Percentiles rank a stretch among this genome's conserved stretches.
These are phyloP conservation scores for Saccharomycopsis microspora DNA, from an alignment of 805 yeast species.

Conservation along the genomic window DNA sequence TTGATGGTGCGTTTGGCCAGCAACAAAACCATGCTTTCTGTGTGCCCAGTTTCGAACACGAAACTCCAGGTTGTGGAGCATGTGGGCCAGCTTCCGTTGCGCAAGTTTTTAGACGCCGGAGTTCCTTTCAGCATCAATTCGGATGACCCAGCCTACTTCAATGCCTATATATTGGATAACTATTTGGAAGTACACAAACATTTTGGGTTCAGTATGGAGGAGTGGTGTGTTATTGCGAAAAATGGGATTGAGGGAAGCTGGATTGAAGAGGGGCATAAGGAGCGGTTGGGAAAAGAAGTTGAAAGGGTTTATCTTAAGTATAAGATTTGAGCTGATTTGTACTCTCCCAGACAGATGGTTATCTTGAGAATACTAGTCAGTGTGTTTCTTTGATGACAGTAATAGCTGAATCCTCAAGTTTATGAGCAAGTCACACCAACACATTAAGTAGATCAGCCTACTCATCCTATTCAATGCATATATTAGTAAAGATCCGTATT, in stretches of 20 bases:
- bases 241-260: slow-evolving; percentile 67
- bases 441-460: too few relatives aligned
- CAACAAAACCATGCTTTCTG: slow-evolving; percentile 45
- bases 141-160: slow-evolving; percentile 76
- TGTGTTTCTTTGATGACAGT: too few relatives aligned
- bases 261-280: slow-evolving; percentile 46
- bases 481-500: too few relatives aligned
- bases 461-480: too few relatives aligned
- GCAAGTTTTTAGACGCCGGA: slow-evolving; percentile 42
- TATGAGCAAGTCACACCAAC: too few relatives aligned
- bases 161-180: slow-evolving; percentile 75
- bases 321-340: background rate
- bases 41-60: slow-evolving; percentile 73
- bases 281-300: slow-evolving; percentile 32
- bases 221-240: slow-evolving; percentile 55
- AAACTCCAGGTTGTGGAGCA: slow-evolving; percentile 64
- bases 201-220: slow-evolving; percentile 47
- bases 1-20: slow-evolving; percentile 47
- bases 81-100: slow-evolving; percentile 56
- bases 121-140: slow-evolving; percentile 70
- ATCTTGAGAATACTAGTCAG: too few relatives aligned
- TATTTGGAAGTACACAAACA: slow-evolving; percentile 53
- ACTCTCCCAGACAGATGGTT: too few relatives aligned
- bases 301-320: slow-evolving; percentile 32
- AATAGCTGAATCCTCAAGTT: too few relatives aligned